Percentiles rank a stretch among this genome's conserved stretches.
phyloP scores from a whole-genome alignment of 257 asterid genomes.

The Solanum ahanhuiri region DNA sequence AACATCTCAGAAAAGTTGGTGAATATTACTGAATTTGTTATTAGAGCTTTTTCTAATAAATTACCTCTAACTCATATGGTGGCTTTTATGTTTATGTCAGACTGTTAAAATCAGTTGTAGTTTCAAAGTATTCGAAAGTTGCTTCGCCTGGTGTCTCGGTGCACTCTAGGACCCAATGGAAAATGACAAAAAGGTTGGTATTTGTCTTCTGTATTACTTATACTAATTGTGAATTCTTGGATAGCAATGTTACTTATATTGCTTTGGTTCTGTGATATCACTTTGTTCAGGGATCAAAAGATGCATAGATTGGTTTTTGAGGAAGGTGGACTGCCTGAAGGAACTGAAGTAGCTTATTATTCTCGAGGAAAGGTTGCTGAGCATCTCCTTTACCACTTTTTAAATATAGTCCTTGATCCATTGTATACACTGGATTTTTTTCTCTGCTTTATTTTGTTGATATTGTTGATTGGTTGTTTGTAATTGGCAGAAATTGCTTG shows the following conservation, averaged over 20 bases:
- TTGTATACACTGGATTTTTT: background rate
- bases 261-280: conserved; percentile 3
- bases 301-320: conserved; percentile 91
- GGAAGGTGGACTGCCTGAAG: conserved; percentile 89
- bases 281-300: conserved; percentile 66
- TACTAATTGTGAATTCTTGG: background rate
- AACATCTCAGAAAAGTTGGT: conserved; percentile 59
- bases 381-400: background rate
- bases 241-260: background rate
- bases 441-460: background rate
- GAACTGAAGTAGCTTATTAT: conserved; percentile 83
- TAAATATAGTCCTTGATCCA: background rate
- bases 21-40: background rate
- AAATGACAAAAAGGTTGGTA: conserved; percentile 85
- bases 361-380: conserved; percentile 85
- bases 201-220: conserved; percentile 1
- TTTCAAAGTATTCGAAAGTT: conserved; percentile 32
- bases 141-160: conserved; percentile 31
- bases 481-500: conserved; percentile 60
- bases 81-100: conserved; percentile 30
- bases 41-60: background rate
- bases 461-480: conserved; percentile 13
- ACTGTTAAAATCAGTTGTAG: conserved; percentile 17
- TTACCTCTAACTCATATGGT: background rate
- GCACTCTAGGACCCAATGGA: conserved; percentile 43